phyloP scores from a whole-genome alignment of 1,284 basidiomycete genomes.

The Tremellales sp. region DNA sequence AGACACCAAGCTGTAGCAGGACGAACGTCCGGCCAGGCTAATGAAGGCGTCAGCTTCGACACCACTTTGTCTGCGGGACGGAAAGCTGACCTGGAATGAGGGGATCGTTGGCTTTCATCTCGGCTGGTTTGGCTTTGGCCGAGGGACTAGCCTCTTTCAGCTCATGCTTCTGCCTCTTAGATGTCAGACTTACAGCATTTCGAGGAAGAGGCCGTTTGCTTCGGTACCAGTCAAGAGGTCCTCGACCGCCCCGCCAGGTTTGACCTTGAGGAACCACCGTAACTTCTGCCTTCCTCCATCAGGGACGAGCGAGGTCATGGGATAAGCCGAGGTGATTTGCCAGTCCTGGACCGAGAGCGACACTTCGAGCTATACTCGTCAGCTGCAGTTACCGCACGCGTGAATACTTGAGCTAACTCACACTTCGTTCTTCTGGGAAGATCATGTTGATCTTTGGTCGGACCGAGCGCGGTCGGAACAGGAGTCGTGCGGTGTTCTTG shows the following conservation, averaged over 20 bases:
- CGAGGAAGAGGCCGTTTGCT: constrained; percentile 33
- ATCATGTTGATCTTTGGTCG: constrained; percentile 36
- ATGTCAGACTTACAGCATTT: constrained; percentile 30
- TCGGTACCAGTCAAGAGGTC: constrained; percentile 40
- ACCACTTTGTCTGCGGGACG: not conserved
- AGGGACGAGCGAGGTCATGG: constrained; percentile 27
- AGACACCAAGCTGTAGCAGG: constrained; percentile 37
- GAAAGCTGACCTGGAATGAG: constrained; percentile 33
- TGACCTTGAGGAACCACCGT: constrained; percentile 41
- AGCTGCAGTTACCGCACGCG: not conserved
- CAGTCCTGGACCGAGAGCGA: constrained; percentile 36
- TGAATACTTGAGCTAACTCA: constrained; percentile 18
- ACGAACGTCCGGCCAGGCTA: constrained; percentile 41
- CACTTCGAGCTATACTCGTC: constrained; percentile 34
- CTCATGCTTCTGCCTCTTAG: not conserved
- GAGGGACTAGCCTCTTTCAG: constrained; percentile 8
- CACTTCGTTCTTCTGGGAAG: constrained; percentile 33
- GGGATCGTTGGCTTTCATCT: constrained; percentile 22
- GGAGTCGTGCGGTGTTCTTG: constrained; percentile 31
- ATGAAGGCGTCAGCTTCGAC: not conserved
- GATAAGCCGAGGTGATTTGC: constrained; percentile 40
- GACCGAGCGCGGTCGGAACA: constrained; percentile 40
- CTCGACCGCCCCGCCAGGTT: constrained; percentile 33
- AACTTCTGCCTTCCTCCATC: constrained; percentile 27
- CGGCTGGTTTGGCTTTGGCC: constrained; percentile 19